Percentiles rank a stretch among this genome's conserved stretches.
phyloP scores from a whole-genome alignment of 2,329 filamentous ascomycete species.

The Thermothelomyces thermophilus region DNA sequence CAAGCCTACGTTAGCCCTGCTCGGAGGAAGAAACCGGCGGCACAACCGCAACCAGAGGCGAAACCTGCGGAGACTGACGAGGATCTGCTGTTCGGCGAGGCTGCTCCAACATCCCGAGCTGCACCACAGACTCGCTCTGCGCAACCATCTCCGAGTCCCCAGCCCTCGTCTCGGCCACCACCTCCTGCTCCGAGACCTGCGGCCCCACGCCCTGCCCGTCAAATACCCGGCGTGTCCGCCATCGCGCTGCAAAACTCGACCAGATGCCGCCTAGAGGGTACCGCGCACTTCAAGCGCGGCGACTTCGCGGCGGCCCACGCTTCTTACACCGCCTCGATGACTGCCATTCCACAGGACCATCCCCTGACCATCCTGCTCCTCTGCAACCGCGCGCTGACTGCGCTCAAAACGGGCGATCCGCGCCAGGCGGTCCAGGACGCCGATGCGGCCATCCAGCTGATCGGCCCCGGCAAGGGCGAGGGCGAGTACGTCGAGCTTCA shows the following conservation, averaged over 20 bases:
- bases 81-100: constrained; percentile 58
- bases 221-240: constrained; percentile 61
- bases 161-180: constrained; percentile 24
- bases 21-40: constrained; percentile 63
- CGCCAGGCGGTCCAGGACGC: constrained; percentile 82
- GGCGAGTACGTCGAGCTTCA: constrained; percentile 70
- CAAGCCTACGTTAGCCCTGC: constrained; percentile 85
- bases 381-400: constrained; percentile 84
- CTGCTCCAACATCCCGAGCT: constrained; percentile 32
- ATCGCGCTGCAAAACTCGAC: constrained; percentile 68
- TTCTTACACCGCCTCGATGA: constrained; percentile 72
- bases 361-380: constrained; percentile 83
- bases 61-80: constrained; percentile 44
- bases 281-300: constrained; percentile 86
- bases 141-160: constrained; percentile 31
- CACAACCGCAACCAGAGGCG: constrained; percentile 39
- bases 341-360: constrained; percentile 67
- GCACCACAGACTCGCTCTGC: constrained; percentile 34
- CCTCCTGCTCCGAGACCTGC: constrained; percentile 31
- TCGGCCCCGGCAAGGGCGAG: constrained; percentile 72
- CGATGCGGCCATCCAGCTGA: constrained; percentile 70
- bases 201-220: constrained; percentile 42
- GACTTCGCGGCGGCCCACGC: constrained; percentile 84
- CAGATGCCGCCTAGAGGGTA: constrained; percentile 71
- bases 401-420: constrained; percentile 84